phyloP scores from a whole-genome alignment of 352 stramenopile genomes.

The Phytophthora syringae region DNA sequence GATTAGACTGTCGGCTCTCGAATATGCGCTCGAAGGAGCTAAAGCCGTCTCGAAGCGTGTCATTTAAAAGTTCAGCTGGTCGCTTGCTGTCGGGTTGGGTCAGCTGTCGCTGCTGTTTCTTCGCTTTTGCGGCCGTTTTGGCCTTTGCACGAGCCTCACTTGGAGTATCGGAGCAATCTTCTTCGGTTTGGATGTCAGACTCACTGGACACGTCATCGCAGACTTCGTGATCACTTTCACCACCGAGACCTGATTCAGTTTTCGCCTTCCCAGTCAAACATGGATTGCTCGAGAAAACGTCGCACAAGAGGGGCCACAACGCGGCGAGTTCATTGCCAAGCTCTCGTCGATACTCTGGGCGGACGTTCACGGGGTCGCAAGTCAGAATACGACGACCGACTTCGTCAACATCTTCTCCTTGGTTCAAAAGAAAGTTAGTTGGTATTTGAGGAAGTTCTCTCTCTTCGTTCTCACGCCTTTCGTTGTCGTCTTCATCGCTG shows the following conservation, averaged over 20 bases:
- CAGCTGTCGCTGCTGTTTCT: neutral
- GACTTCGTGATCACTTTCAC: neutral
- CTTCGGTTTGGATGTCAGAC: no score
- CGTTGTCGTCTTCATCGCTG: neutral
- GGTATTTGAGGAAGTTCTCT: neutral
- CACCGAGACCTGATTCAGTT: neutral
- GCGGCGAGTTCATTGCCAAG: neutral
- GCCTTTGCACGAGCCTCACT: constrained; percentile 10
- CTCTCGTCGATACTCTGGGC: neutral
- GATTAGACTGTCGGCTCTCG: neutral
- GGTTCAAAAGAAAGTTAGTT: neutral
- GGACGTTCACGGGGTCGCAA: neutral
- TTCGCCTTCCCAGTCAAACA: neutral
- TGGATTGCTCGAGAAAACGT: neutral
- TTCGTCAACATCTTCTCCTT: neutral
- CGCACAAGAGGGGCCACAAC: neutral
- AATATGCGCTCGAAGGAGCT: constrained; percentile 5
- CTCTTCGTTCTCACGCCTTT: neutral
- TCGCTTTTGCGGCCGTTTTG: neutral
- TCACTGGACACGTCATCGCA: neutral
- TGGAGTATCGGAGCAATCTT: neutral
- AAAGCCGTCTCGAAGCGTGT: constrained; percentile 5
- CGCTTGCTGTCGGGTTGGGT: neutral
- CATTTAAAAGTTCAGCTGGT: constrained; percentile 4
- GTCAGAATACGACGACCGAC: neutral